phyloP scores from a whole-genome alignment of 768 basidiomycete species.

The Mycena rosella region DNA sequence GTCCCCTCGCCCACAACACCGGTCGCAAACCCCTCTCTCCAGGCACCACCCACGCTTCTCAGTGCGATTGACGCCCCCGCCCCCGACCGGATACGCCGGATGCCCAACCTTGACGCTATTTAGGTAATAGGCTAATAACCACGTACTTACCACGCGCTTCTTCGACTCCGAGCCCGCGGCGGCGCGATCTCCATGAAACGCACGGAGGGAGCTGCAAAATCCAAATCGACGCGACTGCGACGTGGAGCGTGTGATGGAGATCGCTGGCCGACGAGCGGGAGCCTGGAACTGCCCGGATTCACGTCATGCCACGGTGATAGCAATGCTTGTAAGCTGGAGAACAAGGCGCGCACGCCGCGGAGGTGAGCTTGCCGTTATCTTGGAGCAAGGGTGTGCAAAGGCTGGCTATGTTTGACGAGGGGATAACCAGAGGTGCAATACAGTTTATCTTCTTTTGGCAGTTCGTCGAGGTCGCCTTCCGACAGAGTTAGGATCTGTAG shows the following conservation, averaged over 20 bases:
- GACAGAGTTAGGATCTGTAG: too few relatives aligned
- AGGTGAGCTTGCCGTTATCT: background rate
- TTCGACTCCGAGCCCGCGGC: constrained; percentile 22
- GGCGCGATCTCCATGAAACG: constrained; percentile 25
- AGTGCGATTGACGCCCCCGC: constrained; percentile 21
- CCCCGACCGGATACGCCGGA: constrained; percentile 21
- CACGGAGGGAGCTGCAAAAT: background rate
- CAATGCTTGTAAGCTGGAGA: background rate
- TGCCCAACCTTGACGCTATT: constrained; percentile 22
- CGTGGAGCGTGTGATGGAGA: too few relatives aligned
- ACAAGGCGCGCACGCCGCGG: background rate
- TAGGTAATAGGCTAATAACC: constrained; percentile 29
- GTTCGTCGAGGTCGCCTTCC: too few relatives aligned
- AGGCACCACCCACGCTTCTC: constrained; percentile 20
- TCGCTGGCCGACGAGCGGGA: too few relatives aligned
- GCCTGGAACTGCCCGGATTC: too few relatives aligned
- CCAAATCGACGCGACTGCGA: background rate
- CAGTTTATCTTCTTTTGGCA: too few relatives aligned
- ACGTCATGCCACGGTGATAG: background rate
- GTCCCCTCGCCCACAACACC: background rate
- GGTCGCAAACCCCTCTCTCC: background rate
- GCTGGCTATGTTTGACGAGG: too few relatives aligned
- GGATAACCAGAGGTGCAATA: too few relatives aligned
- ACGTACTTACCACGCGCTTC: constrained; percentile 31
- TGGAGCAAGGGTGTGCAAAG: background rate